Conservation (phyloP, 805 yeast genomes). For the Nakazawaea pomicola region DNA sequence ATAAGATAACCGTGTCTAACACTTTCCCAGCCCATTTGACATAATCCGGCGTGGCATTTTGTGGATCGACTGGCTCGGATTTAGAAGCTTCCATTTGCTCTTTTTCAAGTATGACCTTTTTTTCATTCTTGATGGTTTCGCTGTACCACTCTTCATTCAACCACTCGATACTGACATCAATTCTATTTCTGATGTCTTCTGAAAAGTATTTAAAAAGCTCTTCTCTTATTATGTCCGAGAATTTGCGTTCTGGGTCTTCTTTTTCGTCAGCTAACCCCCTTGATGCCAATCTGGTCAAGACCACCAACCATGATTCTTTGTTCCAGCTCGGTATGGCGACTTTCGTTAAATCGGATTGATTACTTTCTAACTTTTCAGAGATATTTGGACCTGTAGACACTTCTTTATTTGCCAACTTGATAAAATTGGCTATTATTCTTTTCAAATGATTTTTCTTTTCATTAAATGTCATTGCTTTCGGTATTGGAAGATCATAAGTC, state of each 20-base stretch:
- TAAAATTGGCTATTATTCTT: slow-evolving; percentile 54
- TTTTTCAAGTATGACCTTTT: slow-evolving; percentile 20
- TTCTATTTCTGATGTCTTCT: slow-evolving; percentile 62
- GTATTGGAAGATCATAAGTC: slow-evolving; percentile 47
- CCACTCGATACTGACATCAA: slow-evolving; percentile 86
- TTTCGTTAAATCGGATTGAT: slow-evolving; percentile 48
- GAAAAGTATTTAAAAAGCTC: slow-evolving; percentile 70
- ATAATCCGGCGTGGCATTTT: slow-evolving; percentile 44
- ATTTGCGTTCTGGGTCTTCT: slow-evolving; percentile 15
- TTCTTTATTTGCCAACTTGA: slow-evolving; percentile 38
- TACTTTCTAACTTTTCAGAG: slow-evolving; percentile 19
- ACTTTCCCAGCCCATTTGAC: slow-evolving; percentile 64
- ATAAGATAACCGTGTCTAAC: slow-evolving; percentile 77
- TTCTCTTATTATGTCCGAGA: slow-evolving; percentile 60
- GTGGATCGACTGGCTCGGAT: slow-evolving; percentile 16
- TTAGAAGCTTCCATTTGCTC: no score
- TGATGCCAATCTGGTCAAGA: slow-evolving; percentile 74
- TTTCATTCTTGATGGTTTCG: slow-evolving; percentile 40
- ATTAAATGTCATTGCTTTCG: slow-evolving; percentile 43
- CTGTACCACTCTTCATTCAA: slow-evolving; percentile 91
- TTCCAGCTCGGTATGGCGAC: slow-evolving; percentile 48
- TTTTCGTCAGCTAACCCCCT: slow-evolving; percentile 51
- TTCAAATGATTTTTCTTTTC: slow-evolving; percentile 55
- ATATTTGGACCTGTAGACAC: slow-evolving; percentile 15
- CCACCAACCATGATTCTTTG: slow-evolving; percentile 68